Evolutionary conservation across 192 early-diverging fungal genomes (phyloP), one percentile per base, ranked within the genome.

Genomic region (Spinellus fusiger): DNA sequence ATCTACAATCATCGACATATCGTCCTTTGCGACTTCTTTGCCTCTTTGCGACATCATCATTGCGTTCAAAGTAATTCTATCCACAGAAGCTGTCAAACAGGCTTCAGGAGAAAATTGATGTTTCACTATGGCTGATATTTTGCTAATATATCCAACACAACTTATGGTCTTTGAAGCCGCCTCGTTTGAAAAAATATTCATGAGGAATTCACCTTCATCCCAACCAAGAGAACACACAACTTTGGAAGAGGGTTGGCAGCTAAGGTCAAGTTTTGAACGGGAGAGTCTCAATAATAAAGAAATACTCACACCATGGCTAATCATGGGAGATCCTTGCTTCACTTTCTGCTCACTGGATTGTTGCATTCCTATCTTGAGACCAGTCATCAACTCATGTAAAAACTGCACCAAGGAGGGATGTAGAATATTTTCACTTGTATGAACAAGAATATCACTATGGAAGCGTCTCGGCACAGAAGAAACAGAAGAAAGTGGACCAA

Each of bases 31-130:
- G 54, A 40, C 73, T 9, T 62, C 78, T 8, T 35, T 52, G 35
- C 60, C 69, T 23, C 76, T 71, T 27, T 62, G 68, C 5, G 73
- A 86, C 56, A 80, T 79, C 3, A 88, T 66, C 22, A 83, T 82
- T 7, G 74, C 73, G 61, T 80, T 83, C 37, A 90, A 80, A 33
- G 73, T 65, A 28, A 92, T 74, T n/a, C 79, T 68, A 18, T 84
- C 80, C 16, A 87, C 72, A 60, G 76, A 79, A 20, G 78, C 76
- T 29, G 68, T 75, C 28, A 90, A 64, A 47, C 89, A 88, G 54
- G 85, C 80, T 64, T 88, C 82, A 15, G 87, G 87, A n/a, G 90
- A 92, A 59, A 88, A 92, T 16, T 78, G 68, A 59, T 92, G 89
- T 2, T 84, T 83, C 22, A 89, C 75, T 32, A 82, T 70, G 0